A percentile compares a stretch with the other conserved stretches of the same genome.
Conservation (phyloP, 1,284 basidiomycete species). For the Athelia sp. region DNA sequence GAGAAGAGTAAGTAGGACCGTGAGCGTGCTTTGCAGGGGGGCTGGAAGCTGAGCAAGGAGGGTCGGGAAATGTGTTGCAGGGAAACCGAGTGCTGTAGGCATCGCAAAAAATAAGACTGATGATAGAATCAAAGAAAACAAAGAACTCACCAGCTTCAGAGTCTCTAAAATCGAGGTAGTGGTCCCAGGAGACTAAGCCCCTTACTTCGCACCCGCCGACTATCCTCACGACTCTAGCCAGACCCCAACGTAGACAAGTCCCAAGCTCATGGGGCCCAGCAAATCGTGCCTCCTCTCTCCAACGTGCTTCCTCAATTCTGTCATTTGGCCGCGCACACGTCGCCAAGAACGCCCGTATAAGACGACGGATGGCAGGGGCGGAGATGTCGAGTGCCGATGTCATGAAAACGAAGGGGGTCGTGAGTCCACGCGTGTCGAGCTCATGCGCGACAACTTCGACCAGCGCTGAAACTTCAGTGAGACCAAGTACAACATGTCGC, state of each 20-base stretch:
- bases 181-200: conserved; percentile 74
- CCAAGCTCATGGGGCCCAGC: conserved; percentile 82
- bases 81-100: conserved; percentile 55
- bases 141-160: conserved; percentile 64
- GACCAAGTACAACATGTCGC: conserved; percentile 68
- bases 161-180: conserved; percentile 73
- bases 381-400: conserved; percentile 82
- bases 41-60: conserved; percentile 53
- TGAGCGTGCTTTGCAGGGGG: conserved; percentile 54
- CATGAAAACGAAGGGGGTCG: conserved; percentile 87
- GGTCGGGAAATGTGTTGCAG: conserved; percentile 60
- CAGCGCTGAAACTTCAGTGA: conserved; percentile 69
- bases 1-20: conserved; percentile 69
- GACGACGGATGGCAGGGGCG: conserved; percentile 60
- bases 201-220: conserved; percentile 63
- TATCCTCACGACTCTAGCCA: conserved; percentile 66
- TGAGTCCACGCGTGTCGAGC: conserved; percentile 70
- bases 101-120: conserved; percentile 7
- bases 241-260: conserved; percentile 83
- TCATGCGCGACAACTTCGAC: conserved; percentile 70
- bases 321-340: conserved; percentile 43
- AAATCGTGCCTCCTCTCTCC: conserved; percentile 76
- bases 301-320: conserved; percentile 48
- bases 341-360: conserved; percentile 72
- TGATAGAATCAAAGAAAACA: conserved; percentile 14